Evolutionary conservation across 306 rosid genomes (phyloP).

Genomic region (Ormosia emarginata): DNA sequence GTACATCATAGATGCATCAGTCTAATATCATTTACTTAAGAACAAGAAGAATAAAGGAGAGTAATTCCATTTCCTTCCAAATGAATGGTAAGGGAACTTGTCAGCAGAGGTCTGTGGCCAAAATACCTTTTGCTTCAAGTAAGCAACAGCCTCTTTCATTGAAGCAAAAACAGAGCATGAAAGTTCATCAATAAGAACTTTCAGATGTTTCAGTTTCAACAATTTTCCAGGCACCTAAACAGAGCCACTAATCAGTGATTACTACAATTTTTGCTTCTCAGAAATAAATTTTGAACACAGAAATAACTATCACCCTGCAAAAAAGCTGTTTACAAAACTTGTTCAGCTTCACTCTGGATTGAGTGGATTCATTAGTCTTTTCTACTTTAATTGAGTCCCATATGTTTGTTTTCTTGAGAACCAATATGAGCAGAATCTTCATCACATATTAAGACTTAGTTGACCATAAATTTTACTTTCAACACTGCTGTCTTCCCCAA

Average conservation of each 20-base stretch:
- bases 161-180: slow-evolving; percentile 39
- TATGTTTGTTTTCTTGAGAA: slow-evolving; percentile 22
- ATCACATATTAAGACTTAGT: no score
- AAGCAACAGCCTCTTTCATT: slow-evolving; percentile 50
- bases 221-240: slow-evolving; percentile 38
- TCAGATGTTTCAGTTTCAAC: slow-evolving; percentile 58
- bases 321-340: slow-evolving; percentile 27
- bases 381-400: slow-evolving; percentile 12
- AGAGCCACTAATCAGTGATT: slow-evolving; percentile 11
- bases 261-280: neutral
- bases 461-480: no score
- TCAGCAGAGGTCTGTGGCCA: neutral
- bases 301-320: no score
- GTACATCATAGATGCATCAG: neutral
- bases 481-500: no score
- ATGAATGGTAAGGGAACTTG: neutral
- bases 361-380: neutral
- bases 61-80: neutral
- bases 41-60: neutral
- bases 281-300: no score
- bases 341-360: slow-evolving; percentile 48
- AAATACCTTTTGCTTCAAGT: slow-evolving; percentile 53
- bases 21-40: neutral
- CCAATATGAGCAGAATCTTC: neutral
- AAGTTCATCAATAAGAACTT: slow-evolving; percentile 45